A percentile compares a stretch with the other conserved stretches of the same genome.
phyloP scores from a whole-genome alignment of 129 eudicot species.

The Lonicera japonica region DNA sequence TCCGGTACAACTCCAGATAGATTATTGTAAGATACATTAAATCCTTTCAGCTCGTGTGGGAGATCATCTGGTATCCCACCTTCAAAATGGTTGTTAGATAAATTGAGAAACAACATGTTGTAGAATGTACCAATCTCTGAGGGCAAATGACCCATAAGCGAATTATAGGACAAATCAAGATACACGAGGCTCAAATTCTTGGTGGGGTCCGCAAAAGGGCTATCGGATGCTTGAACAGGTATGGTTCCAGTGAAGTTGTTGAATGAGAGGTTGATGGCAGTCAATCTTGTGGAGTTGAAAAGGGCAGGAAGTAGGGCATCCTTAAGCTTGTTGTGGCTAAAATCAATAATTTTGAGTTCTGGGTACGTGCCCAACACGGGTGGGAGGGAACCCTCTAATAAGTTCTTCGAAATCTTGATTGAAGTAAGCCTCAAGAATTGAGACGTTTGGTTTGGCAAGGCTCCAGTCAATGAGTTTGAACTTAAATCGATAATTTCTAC shows the following conservation, averaged over 20 bases:
- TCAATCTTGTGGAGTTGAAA: constrained; percentile 48
- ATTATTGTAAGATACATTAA: constrained; percentile 65
- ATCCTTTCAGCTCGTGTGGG: constrained; percentile 41
- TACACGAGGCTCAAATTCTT: constrained; percentile 41
- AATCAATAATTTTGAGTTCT: constrained; percentile 48
- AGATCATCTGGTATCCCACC: constrained; percentile 67
- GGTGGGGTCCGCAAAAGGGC: background rate
- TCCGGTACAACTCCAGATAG: constrained; percentile 71
- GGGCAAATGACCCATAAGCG: constrained; percentile 50
- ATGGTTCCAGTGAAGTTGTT: constrained; percentile 62
- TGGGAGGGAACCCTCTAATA: constrained; percentile 56
- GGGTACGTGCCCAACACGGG: constrained; percentile 59
- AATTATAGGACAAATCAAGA: constrained; percentile 67
- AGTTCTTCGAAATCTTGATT: constrained; percentile 60
- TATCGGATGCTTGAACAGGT: constrained; percentile 18
- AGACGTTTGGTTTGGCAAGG: constrained; percentile 49
- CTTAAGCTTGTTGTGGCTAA: constrained; percentile 50
- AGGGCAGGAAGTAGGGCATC: constrained; percentile 50
- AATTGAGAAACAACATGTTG: constrained; percentile 44
- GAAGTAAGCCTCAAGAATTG: constrained; percentile 74
- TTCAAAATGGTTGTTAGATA: constrained; percentile 52
- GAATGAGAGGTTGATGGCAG: constrained; percentile 55
- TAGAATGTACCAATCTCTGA: constrained; percentile 37
- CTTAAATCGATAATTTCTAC: constrained; percentile 58
- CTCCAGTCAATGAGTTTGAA: constrained; percentile 58